These are phyloP conservation scores for Phytopythium delawarense DNA, from an alignment of 352 stramenopile species.

Conservation along the genomic window DNA sequence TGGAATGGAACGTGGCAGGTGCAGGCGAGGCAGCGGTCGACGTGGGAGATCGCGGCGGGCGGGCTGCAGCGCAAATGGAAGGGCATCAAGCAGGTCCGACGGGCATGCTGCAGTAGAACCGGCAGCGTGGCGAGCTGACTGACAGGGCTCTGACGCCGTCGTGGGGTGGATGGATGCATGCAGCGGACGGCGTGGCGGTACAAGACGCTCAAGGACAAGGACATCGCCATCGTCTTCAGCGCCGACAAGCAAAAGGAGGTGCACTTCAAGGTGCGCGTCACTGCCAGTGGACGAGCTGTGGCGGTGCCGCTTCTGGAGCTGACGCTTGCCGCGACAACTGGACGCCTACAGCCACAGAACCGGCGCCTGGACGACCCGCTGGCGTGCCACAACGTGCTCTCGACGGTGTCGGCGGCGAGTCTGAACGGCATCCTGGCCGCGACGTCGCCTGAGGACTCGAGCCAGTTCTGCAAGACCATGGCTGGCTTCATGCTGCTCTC, in stretches of 20 bases:
- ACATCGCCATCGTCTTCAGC: conserved; percentile 71
- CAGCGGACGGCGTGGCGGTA: conserved; percentile 77
- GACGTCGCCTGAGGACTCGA: conserved; percentile 70
- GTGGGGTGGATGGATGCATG: background rate
- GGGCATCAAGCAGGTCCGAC: conserved; percentile 56
- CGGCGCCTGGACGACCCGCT: conserved; percentile 50
- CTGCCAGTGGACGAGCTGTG: background rate
- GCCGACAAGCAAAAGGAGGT: conserved; percentile 71
- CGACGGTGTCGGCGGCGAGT: conserved; percentile 44
- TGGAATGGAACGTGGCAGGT: background rate
- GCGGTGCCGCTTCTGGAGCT: background rate
- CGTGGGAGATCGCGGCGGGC: conserved; percentile 70
- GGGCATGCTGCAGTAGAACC: background rate
- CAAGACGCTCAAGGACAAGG: conserved; percentile 69
- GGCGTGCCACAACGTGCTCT: conserved; percentile 75
- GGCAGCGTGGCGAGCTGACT: background rate
- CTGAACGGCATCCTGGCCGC: conserved; percentile 77
- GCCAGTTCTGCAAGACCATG: conserved; percentile 78
- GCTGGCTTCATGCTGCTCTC: conserved; percentile 83
- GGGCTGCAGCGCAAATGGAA: conserved; percentile 81
- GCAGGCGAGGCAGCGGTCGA: conserved; percentile 39
- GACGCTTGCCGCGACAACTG: background rate
- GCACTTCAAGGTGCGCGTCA: conserved; percentile 30
- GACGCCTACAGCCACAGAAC: conserved; percentile 30
- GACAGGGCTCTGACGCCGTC: background rate